These are phyloP conservation scores for Inosperma sp. DNA, from an alignment of 768 basidiomycete genomes.

Conservation along the genomic window DNA sequence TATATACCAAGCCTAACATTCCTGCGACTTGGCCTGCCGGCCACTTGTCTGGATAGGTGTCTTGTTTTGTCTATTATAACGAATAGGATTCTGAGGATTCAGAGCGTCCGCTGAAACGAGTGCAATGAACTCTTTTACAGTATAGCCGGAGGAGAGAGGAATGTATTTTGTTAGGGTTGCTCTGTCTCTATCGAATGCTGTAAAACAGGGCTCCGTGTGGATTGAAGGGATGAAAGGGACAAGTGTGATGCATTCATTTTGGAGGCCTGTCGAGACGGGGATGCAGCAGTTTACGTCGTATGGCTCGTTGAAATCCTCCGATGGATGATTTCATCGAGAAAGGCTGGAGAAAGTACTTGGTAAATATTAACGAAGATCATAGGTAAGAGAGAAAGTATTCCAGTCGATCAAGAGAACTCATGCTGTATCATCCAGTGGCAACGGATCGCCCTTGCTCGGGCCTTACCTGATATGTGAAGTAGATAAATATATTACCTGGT, in stretches of 20 bases:
- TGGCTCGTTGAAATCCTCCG: conserved; percentile 12
- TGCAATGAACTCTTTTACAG: conserved; percentile 26
- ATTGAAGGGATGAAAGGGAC: conserved; percentile 39
- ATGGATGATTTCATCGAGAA: neutral
- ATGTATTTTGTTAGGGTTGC: conserved; percentile 34
- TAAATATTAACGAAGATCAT: conserved; percentile 19
- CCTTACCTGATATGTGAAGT: too few relatives aligned
- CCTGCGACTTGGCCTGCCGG: conserved; percentile 40
- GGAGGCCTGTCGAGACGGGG: conserved; percentile 34
- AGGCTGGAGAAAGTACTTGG: conserved; percentile 7
- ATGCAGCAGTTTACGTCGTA: conserved; percentile 40
- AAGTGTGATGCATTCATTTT: conserved; percentile 39
- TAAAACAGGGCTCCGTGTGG: conserved; percentile 28
- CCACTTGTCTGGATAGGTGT: neutral
- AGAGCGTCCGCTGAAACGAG: conserved; percentile 18
- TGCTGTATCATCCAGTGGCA: too few relatives aligned
- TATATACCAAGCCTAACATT: conserved; percentile 42
- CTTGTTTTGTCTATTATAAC: conserved; percentile 47
- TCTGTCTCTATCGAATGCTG: conserved; percentile 15
- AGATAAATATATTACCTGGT: too few relatives aligned
- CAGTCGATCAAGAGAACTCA: too few relatives aligned
- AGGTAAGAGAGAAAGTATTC: too few relatives aligned
- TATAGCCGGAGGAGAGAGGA: conserved; percentile 31
- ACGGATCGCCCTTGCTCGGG: too few relatives aligned
- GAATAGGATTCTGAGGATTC: conserved; percentile 33